Conservation (phyloP, 2,329 filamentous ascomycete genomes). For the Colletotrichum destructivum region DNA sequence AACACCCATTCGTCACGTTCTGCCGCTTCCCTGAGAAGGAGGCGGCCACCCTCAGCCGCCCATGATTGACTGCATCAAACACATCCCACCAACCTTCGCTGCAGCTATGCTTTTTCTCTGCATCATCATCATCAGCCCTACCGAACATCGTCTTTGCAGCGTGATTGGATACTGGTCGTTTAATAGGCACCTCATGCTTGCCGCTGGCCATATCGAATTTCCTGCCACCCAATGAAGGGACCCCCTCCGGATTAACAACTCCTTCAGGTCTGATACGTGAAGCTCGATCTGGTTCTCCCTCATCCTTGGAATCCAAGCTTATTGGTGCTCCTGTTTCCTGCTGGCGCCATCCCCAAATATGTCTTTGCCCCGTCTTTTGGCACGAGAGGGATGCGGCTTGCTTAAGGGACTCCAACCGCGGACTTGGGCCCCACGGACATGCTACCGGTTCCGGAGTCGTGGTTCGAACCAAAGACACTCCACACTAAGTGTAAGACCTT, state of each 20-base stretch:
- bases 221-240: neutral
- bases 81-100: neutral
- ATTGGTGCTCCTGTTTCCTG: constrained; percentile 10
- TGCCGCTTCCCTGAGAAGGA: constrained; percentile 4
- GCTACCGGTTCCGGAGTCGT: constrained; percentile 25
- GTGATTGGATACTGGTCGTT: neutral
- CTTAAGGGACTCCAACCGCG: constrained; percentile 2
- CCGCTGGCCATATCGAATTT: neutral
- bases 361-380: constrained; percentile 16
- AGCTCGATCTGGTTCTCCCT: constrained; percentile 23
- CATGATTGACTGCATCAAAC: constrained; percentile 18
- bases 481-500: constrained; percentile 1
- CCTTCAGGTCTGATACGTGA: constrained; percentile 21
- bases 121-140: constrained; percentile 41
- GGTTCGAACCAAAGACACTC: constrained; percentile 6
- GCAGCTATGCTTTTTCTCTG: constrained; percentile 21
- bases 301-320: neutral
- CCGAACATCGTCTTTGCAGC: neutral
- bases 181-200: constrained; percentile 6
- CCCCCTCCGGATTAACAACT: neutral
- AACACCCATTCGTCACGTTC: constrained; percentile 11
- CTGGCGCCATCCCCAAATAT: neutral
- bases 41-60: constrained; percentile 13
- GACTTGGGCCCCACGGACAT: neutral
- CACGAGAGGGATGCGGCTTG: constrained; percentile 17